Evolutionary conservation across 2,329 filamentous ascomycete species (phyloP).

Genomic region (Alternaria arborescens): DNA sequence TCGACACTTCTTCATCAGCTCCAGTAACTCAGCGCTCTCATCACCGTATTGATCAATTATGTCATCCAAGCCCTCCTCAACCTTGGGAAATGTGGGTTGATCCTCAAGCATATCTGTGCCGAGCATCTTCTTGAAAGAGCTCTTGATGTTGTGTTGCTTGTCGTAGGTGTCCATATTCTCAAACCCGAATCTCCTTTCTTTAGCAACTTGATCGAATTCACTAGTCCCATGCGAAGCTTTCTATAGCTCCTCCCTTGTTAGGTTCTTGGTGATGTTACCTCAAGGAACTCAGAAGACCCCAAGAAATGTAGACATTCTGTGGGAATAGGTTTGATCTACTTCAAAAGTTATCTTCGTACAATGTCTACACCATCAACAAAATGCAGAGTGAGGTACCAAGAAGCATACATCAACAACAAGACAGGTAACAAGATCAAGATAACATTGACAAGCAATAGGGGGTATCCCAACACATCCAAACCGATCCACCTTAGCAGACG

Average conservation of each 20-base stretch:
- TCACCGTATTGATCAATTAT: too few relatives aligned
- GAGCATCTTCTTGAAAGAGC: background rate
- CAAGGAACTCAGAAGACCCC: background rate
- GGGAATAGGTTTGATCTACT: too few relatives aligned
- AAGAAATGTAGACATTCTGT: background rate
- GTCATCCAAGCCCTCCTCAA: too few relatives aligned
- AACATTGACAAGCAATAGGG: slow-evolving; percentile 4
- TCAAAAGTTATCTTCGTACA: background rate
- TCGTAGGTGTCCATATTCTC: background rate
- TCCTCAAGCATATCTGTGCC: too few relatives aligned
- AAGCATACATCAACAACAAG: background rate
- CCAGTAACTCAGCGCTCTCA: background rate
- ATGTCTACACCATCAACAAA: background rate
- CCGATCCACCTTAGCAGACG: background rate
- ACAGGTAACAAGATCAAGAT: background rate
- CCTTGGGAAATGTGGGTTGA: too few relatives aligned
- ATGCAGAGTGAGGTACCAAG: background rate
- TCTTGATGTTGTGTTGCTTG: too few relatives aligned
- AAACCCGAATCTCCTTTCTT: background rate
- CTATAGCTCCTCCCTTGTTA: background rate
- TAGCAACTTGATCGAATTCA: background rate
- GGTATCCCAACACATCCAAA: slow-evolving; percentile 11
- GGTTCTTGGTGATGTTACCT: background rate
- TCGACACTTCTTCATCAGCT: too few relatives aligned
- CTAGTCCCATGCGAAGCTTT: background rate